Conservation (phyloP, 2,329 filamentous ascomycete genomes). For the Paracorniculantispora psalliotae region DNA sequence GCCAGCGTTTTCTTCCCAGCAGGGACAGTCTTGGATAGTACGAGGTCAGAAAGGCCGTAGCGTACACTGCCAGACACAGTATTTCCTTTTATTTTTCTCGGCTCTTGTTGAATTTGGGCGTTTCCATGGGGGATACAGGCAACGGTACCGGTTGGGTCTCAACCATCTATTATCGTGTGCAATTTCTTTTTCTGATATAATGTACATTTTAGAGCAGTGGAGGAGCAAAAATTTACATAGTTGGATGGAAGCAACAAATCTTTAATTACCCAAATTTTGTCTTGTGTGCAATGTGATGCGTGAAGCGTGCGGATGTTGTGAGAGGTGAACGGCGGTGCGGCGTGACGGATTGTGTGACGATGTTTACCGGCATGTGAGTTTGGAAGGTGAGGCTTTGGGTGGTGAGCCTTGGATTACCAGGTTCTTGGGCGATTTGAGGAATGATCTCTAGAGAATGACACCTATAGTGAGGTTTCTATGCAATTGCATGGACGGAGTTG, state of each 20-base stretch:
- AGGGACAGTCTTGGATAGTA: not conserved
- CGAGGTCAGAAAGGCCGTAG: not conserved
- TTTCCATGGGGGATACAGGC: conserved; percentile 1
- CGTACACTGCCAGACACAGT: not conserved
- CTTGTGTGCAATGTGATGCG: not conserved
- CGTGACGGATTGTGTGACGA: not conserved
- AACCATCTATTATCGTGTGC: not conserved
- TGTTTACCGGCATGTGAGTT: not conserved
- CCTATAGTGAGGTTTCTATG: too few relatives aligned
- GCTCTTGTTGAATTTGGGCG: not conserved
- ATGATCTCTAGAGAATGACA: not conserved
- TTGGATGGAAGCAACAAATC: not conserved
- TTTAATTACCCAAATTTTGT: not conserved
- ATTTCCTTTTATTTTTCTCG: not conserved
- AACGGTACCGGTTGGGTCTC: not conserved
- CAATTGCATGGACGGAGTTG: too few relatives aligned
- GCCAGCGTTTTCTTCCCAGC: not conserved
- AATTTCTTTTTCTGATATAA: not conserved
- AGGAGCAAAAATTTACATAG: not conserved
- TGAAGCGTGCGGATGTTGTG: not conserved
- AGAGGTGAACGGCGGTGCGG: not conserved
- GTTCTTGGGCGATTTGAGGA: not conserved
- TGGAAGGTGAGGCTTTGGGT: not conserved
- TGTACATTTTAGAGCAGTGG: not conserved
- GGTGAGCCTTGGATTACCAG: not conserved